These are phyloP conservation scores for Solanum habrochaites DNA, from an alignment of 257 asterid genomes.

Conservation along the genomic window DNA sequence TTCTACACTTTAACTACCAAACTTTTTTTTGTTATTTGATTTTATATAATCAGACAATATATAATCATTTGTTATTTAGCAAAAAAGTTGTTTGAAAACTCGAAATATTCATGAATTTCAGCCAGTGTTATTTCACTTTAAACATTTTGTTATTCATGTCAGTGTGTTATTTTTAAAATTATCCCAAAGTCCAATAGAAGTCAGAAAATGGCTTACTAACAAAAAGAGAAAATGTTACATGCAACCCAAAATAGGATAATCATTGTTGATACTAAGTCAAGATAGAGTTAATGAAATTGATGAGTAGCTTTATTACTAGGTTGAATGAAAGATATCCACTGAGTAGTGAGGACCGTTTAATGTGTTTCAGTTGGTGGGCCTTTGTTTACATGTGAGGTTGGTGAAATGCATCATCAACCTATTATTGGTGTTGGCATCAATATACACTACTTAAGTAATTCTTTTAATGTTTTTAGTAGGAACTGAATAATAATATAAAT, in stretches of 20 bases:
- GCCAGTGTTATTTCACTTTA: no score
- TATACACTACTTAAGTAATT: background rate
- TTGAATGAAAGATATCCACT: background rate
- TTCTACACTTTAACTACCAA: background rate
- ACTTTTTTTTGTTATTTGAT: background rate
- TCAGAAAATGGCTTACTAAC: background rate
- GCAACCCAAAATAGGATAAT: background rate
- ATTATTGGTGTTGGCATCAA: slow-evolving; percentile 18
- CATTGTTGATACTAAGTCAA: background rate
- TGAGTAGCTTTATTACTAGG: background rate
- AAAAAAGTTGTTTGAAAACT: background rate
- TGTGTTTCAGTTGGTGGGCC: slow-evolving; percentile 26
- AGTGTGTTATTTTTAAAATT: background rate
- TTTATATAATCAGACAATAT: background rate
- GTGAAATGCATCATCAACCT: slow-evolving; percentile 25
- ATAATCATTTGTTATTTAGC: no score
- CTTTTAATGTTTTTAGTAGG: background rate
- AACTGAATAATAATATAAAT: background rate
- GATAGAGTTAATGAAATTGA: background rate
- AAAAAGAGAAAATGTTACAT: background rate
- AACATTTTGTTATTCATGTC: background rate
- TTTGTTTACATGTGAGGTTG: slow-evolving; percentile 33
- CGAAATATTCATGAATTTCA: background rate
- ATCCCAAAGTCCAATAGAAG: background rate
- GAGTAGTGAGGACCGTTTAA: slow-evolving; percentile 17